Evolutionary conservation across 306 rosid genomes (phyloP), one percentile per base, ranked within the genome.

Genomic region (Erythrophleum fordii): DNA sequence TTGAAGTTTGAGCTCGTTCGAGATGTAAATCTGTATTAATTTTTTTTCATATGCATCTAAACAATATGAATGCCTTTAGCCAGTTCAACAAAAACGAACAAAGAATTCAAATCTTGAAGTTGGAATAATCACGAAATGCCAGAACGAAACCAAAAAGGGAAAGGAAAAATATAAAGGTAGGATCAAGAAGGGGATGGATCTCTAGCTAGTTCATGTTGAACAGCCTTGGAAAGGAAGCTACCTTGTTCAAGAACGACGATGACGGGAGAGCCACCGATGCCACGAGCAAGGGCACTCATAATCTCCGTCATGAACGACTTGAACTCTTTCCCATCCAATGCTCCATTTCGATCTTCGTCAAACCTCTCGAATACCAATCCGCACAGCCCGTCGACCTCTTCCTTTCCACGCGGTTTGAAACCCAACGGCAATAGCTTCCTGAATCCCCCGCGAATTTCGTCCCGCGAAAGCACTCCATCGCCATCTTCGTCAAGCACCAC

Each of bases 201-300:
- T 20, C 6, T 16, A 0, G 52, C 79, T 65, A 46, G 70, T 83
- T 93, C 90, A 76, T 73, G 91, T 52, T 88, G 94, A 75, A 84
- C 89, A 1, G 96, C 91, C 72, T 59, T 87, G 73, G 72, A 81
- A 12, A 93, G 90, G 29, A 87, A 75, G 80, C 92, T 88, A 79
- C 82, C 88, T 28, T 83, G 69, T 22, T 86, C 87, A 65, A 91
- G 86, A 44, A 79, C 89, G 18, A 90, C 88, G 18, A 83, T 77
- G 46, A 90, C 52, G 1, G 98, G 97, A 6, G 88, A 86, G 22
- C 81, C 89, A 18, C 89, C 91, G 2, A 93, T 90, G 10, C 94
- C 88, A 7, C 84, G 78, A 4, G 94, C 97, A 67, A 90, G 70
- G 0, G 94, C 97, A 3, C 88, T 70, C 90, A 93, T 75, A 25